Evolutionary conservation across 1,139 yeast species (phyloP), one percentile per base, ranked within the genome.

Genomic region (Sugiyamaella novakii): DNA sequence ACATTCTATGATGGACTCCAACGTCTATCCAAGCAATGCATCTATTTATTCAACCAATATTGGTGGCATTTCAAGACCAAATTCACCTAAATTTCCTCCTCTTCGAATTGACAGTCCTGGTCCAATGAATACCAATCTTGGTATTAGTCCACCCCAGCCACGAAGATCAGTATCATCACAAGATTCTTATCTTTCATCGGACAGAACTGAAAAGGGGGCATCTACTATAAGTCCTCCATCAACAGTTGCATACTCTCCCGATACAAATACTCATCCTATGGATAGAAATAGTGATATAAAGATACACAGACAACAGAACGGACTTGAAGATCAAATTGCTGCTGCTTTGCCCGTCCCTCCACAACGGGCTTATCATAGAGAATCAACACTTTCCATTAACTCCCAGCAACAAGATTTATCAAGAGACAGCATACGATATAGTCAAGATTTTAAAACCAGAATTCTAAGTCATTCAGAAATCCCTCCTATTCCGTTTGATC

Each of bases 1-100:
- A 25, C 48, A 52, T 46, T 39, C 55, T 6, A 49, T 57, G 52
- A 52, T 54, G 33, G 59, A 57, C 22, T 46, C 51, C 17, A 42
- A 41, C 21, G 47, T 50, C 7, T 55, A 54, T 40, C 57, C 57
- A 14, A 42, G 47, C 30, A 52, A 42, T 24, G 49, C 52, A 8
- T 54, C 57, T 11, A 47, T 54, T 37, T 54, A 54, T 39, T 52
- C 55, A 8, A 47, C 55, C 12, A 41, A 33, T 15, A 33, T 22
- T 31, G 45, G 45, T 5, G 19, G 38, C 19, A 22, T 24, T 24
- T 29, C 39, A 21, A 30, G 43, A 24, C 43, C 43, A 5, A 10
- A 17, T 11, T 43, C 41, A 25, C 42, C 47, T 5, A 42, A 27
- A 28, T 37, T 28, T 42, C 46, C 39, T 22, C 33, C 25, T 27